Evolutionary conservation across 768 basidiomycete genomes (phyloP).

Genomic region (Candolleomyces efflorescens): DNA sequence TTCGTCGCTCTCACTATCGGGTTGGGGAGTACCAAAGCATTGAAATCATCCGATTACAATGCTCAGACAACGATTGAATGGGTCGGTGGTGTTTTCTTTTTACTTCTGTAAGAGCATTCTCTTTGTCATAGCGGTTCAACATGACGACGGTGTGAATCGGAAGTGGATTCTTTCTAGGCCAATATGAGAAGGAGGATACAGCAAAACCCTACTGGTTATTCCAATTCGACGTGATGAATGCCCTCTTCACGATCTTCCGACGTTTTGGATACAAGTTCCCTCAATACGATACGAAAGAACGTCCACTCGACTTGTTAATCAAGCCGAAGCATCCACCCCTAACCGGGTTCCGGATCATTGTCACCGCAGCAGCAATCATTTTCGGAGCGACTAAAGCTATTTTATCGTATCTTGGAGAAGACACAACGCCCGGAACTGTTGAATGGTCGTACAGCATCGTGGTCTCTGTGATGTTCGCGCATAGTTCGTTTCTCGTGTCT

Average conservation of each 20-base stretch:
- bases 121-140: not conserved
- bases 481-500: not conserved
- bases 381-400: slow-evolving; percentile 8
- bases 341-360: slow-evolving; percentile 7
- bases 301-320: not conserved
- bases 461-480: not conserved
- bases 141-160: not conserved
- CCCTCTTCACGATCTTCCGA: not conserved
- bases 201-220: slow-evolving; percentile 1
- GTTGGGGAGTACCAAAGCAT: not conserved
- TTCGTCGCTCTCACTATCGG: not conserved
- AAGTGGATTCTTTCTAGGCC: not conserved
- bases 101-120: not conserved
- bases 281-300: not conserved
- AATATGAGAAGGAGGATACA: not conserved
- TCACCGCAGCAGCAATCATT: not conserved
- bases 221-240: not conserved
- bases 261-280: not conserved
- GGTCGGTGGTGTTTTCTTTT: not conserved
- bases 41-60: not conserved
- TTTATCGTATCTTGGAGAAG: slow-evolving; percentile 1
- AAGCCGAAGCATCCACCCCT: slow-evolving; percentile 5
- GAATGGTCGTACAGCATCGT: slow-evolving; percentile 8
- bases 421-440: slow-evolving; percentile 3
- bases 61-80: not conserved